Base-by-base conservation (phyloP, 345 rosid species). In the Brassica rapa region DNA sequence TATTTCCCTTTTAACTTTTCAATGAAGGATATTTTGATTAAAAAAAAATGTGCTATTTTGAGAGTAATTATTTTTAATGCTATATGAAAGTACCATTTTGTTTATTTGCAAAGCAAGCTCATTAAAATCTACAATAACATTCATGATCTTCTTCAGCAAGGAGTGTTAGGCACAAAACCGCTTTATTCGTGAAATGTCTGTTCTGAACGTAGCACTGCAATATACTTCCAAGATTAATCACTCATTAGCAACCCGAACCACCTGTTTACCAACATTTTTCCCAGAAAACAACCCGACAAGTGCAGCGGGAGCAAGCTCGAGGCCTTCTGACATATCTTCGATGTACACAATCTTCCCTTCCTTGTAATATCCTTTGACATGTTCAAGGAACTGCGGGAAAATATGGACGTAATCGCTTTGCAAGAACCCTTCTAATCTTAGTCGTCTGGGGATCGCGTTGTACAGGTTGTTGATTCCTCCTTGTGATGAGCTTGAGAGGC, bases 221-320 rank as follows among this genome's bases (percentile, higher is more conserved):
- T 8, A 55, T 3, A 53, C 8, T 19, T 70, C 27, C 3, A 49
- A 6, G 70, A 62, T 23, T 46, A 41, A 3, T 78, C 79, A 86
- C 25, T 82, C 85, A 6, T 25, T 39, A 60, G 80, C 84, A 5
- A 86, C 81, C 16, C 76, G 41, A 27, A 86, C 75, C 14, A 86
- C 81, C 75, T 86, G 86, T 77, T 86, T 90, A 23, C 96, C 96
- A 0, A 90, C 81, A 74, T 90, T 90, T 66, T 82, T 77, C 3
- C 93, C 96, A 0, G 89, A 84, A 84, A 89, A 90, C 6, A 90
- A 51, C 16, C 91, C 93, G 21, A 62, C 86, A 62, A 90, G 83
- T 63, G 96, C 90, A n/a, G 89, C 84, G 0, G 91, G 89, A 79
- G 87, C 90, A n/a, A 75, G 83, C 43, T 89, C 91, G 32, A 91